Conservation (phyloP, 2,329 filamentous ascomycete species). For the Ambrosiella xylebori region DNA sequence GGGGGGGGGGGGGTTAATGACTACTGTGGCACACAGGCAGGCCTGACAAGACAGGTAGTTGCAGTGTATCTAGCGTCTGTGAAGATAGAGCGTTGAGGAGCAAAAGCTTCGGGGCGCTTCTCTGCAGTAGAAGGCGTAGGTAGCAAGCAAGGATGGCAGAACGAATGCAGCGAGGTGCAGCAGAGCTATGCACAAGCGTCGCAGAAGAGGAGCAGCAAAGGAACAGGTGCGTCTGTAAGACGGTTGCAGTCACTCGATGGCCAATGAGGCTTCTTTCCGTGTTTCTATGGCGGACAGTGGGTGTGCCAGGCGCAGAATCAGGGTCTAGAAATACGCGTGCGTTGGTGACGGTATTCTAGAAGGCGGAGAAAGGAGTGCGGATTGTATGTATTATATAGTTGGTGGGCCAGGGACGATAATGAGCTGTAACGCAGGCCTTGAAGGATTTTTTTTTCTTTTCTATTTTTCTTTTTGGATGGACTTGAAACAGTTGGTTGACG, state of each 20-base stretch:
- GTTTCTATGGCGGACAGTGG: no score
- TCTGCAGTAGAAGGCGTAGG: background rate
- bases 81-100: background rate
- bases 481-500: background rate
- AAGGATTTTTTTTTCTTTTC: no score
- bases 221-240: conserved; percentile 1
- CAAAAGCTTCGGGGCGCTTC: background rate
- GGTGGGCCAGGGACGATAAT: no score
- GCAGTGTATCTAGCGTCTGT: background rate
- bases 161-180: background rate
- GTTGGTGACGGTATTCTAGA: no score
- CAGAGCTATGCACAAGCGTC: background rate
- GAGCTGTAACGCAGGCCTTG: no score
- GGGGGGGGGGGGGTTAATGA: no score
- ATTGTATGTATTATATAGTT: no score
- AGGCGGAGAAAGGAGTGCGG: no score
- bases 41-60: background rate
- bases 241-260: background rate
- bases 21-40: background rate
- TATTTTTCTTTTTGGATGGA: background rate
- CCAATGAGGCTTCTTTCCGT: background rate
- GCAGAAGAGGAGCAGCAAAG: background rate
- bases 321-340: no score
- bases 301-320: no score
- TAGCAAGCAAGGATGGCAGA: background rate